These are phyloP conservation scores for Rhodofomes roseus DNA, from an alignment of 1,284 basidiomycete species.

Conservation along the genomic window DNA sequence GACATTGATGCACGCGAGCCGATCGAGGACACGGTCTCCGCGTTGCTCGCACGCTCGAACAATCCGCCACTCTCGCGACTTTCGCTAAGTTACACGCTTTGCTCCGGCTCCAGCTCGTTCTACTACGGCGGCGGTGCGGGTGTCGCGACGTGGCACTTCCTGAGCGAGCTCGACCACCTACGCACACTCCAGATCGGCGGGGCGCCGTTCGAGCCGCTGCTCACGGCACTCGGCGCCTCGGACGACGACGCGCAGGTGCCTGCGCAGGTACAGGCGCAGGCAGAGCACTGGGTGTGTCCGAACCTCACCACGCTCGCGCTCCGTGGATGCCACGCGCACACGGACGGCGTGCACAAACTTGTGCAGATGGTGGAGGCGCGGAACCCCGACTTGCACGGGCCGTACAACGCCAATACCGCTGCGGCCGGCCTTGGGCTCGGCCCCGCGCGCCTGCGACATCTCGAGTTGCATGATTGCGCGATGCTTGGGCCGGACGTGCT, in stretches of 20 bases:
- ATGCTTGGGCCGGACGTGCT: conserved; percentile 61
- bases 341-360: conserved; percentile 58
- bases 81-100: conserved; percentile 53
- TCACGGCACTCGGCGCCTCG: conserved; percentile 50
- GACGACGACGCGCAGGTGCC: conserved; percentile 44
- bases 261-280: conserved; percentile 2
- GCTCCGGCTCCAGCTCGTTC: conserved; percentile 31
- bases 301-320: conserved; percentile 51
- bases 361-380: conserved; percentile 65
- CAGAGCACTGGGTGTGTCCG: conserved; percentile 59
- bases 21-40: conserved; percentile 60
- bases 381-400: conserved; percentile 51
- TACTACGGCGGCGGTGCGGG: conserved; percentile 40
- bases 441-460: conserved; percentile 44
- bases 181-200: conserved; percentile 58
- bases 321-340: conserved; percentile 54
- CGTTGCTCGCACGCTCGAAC: conserved; percentile 53
- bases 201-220: conserved; percentile 56
- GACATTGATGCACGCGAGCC: conserved; percentile 68
- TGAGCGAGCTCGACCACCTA: conserved; percentile 43
- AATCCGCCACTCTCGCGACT: conserved; percentile 52
- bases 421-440: conserved; percentile 25
- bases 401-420: conserved; percentile 7
- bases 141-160: conserved; percentile 46
- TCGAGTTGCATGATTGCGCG: conserved; percentile 65